Base-by-base conservation (phyloP, 768 basidiomycete genomes). In the Leucogyrophana mollusca region DNA sequence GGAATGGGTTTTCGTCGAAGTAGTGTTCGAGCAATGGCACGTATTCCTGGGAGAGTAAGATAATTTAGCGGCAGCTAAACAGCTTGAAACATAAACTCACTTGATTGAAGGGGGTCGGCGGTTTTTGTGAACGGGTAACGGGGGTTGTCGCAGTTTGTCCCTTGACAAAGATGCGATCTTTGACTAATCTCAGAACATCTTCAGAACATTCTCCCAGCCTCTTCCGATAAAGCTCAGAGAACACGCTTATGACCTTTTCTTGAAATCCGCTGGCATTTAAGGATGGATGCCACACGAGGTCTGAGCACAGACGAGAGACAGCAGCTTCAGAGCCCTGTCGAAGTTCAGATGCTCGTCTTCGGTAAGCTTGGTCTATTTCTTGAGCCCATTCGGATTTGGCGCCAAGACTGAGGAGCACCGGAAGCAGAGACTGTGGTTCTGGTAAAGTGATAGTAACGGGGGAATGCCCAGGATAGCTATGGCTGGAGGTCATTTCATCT, bases 1-100 rank as follows among this genome's bases (percentile, higher is more conserved):
- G 79, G 24, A 75, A 80, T 0, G 74, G 68, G 47, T 80, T 76
- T 11, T 66, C 57, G 7, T 69, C 56, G 27, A 80, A 80, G 30
- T 77, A 81, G 30, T 67, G 58, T 47, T 78, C 73, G 0, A 81
- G 50, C 0, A 76, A 46, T 0, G 78, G 78, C 0, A 63, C 64
- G 47, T 66, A 79, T 50, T 78, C 68, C 77, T 81, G 35, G 3
- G 17, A 37, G n/a, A 34, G 17, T 18, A 9, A 20, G 7, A 7
- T 16, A 40, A 4, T 20, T 14, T 17, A 47, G 37, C 27, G 13
- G 21, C 11, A 33, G 27, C 11, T 16, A 25, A 4, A 24, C 14
- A 24, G 20, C 27, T 11, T 17, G n/a, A 40, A 40, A 14, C 8
- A 40, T 21, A 9, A 21, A 40, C 41, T 23, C 17, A 43, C 42